A percentile compares a stretch with the other conserved stretches of the same genome.
These are phyloP conservation scores for Dendrostoma leiphaemia DNA, from an alignment of 2,329 filamentous ascomycete species.

Conservation along the genomic window DNA sequence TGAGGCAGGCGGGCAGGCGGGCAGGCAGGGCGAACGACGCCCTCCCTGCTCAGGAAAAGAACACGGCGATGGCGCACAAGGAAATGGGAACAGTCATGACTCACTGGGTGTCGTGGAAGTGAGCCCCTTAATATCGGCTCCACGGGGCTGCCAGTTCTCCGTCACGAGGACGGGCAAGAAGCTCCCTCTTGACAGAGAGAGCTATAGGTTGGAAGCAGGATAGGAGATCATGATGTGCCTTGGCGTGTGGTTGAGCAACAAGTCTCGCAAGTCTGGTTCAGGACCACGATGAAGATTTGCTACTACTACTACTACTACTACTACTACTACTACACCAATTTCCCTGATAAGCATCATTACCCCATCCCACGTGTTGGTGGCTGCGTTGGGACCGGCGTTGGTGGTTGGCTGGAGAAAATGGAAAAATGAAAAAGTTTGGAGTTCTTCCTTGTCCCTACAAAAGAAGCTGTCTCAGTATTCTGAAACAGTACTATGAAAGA, in stretches of 20 bases:
- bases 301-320: too few species aligned
- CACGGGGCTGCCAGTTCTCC: background rate
- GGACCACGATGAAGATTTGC: too few species aligned
- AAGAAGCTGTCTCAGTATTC: background rate
- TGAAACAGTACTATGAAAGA: background rate
- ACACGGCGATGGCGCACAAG: background rate
- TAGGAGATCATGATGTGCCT: background rate
- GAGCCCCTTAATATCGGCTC: background rate
- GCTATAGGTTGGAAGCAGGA: background rate
- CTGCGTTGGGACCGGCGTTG: background rate
- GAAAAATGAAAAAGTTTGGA: too few species aligned
- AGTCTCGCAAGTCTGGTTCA: too few species aligned
- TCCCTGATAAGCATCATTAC: background rate
- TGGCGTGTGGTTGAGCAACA: background rate
- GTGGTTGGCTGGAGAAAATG: background rate
- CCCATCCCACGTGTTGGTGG: background rate
- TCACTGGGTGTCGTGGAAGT: background rate
- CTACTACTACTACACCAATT: too few species aligned
- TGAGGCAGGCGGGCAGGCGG: too few species aligned
- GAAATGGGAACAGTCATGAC: background rate
- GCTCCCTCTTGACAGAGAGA: background rate
- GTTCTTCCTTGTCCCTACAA: too few species aligned
- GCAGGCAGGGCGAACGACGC: too few species aligned
- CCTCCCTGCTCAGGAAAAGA: too few species aligned
- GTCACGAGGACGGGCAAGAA: background rate